These are phyloP conservation scores for Carex cristatella DNA, from an alignment of 176 grass and related monocot genomes.

Conservation along the genomic window DNA sequence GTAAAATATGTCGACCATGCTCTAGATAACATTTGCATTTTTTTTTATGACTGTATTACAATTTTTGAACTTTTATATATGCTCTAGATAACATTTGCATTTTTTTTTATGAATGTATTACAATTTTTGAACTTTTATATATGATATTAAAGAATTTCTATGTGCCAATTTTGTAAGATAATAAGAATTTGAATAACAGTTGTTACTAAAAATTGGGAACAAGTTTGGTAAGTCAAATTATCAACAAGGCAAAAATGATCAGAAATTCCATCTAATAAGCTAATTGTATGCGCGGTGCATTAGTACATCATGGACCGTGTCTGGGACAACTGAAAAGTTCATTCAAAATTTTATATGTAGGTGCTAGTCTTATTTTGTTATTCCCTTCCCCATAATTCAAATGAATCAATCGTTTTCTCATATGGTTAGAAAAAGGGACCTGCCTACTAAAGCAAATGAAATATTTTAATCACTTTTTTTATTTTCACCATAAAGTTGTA, in stretches of 20 bases:
- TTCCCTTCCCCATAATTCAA: not conserved
- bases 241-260: not conserved
- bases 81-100: not conserved
- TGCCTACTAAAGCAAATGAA: slow-evolving; percentile 10
- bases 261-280: too few relatives aligned
- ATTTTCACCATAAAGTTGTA: slow-evolving; percentile 1
- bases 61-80: not conserved
- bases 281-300: too few relatives aligned
- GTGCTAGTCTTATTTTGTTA: not conserved
- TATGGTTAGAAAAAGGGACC: slow-evolving; percentile 11
- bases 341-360: not conserved
- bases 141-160: not conserved
- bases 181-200: not conserved
- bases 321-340: not conserved
- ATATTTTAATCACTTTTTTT: not conserved
- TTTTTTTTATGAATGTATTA: not conserved
- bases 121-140: not conserved
- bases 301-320: not conserved
- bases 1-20: not conserved
- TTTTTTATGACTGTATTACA: not conserved
- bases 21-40: not conserved
- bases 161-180: not conserved
- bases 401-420: slow-evolving; percentile 12
- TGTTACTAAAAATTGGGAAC: not conserved
- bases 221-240: not conserved